These are phyloP conservation scores for Phycomyces blakesleeanus DNA, from an alignment of 192 early-diverging fungal genomes.

Conservation along the genomic window DNA sequence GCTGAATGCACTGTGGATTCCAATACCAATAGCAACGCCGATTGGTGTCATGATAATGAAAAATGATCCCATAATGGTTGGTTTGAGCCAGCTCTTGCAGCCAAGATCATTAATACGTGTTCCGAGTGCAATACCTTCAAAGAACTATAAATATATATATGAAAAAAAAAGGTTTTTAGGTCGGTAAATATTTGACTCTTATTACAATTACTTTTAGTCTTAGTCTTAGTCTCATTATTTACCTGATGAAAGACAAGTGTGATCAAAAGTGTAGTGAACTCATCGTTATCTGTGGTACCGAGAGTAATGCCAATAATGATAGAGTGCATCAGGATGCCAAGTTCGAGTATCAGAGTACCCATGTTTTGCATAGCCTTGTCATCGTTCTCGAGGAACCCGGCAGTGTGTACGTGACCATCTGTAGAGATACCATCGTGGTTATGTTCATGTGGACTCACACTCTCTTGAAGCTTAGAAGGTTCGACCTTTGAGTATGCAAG, in stretches of 20 bases:
- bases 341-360: conserved; percentile 63
- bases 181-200: too few species aligned
- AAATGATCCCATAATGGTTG: conserved; percentile 51
- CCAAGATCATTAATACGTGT: conserved; percentile 60
- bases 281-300: conserved; percentile 52
- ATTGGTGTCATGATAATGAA: conserved; percentile 82
- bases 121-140: conserved; percentile 70
- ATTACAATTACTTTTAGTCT: neutral
- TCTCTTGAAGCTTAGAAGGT: conserved; percentile 1
- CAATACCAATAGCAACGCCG: conserved; percentile 77
- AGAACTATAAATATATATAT: conserved; percentile 12
- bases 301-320: conserved; percentile 74
- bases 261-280: conserved; percentile 57
- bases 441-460: neutral
- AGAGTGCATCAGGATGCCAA: conserved; percentile 75
- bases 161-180: too few species aligned
- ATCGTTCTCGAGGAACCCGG: conserved; percentile 18
- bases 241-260: conserved; percentile 78
- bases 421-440: neutral
- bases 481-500: neutral
- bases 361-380: conserved; percentile 35
- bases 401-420: conserved; percentile 19
- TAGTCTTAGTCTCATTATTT: conserved; percentile 19
- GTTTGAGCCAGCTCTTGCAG: conserved; percentile 35
- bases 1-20: conserved; percentile 57